Conservation (phyloP, 163 green algal genomes). For the Chlamydomonas reinhardtii region DNA sequence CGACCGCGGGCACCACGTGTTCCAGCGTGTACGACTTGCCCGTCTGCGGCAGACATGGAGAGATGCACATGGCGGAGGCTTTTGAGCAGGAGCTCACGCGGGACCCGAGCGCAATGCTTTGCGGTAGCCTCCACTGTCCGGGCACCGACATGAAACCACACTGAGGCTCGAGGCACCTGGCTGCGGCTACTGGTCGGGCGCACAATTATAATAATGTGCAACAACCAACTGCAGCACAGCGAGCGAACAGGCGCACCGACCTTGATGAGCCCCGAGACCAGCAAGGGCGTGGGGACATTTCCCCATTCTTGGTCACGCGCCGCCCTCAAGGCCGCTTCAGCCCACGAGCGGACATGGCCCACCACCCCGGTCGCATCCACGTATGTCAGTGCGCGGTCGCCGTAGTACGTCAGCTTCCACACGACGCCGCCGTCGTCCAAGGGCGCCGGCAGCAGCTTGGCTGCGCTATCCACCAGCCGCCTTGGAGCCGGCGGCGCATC, state of each 20-base stretch:
- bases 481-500: not conserved
- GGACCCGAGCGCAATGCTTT: not conserved
- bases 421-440: not conserved
- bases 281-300: not conserved
- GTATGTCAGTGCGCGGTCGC: not conserved
- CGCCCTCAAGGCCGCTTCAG: not conserved
- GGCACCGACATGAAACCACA: not conserved
- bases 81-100: not conserved
- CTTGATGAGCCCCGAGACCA: slow-evolving; percentile 11
- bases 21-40: too few relatives aligned
- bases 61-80: too few relatives aligned
- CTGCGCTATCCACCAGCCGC: slow-evolving; percentile 24
- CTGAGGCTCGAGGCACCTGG: not conserved
- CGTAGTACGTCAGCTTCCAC: slow-evolving; percentile 9
- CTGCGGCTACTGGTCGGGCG: not conserved
- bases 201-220: not conserved
- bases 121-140: not conserved
- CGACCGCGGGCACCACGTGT: too few relatives aligned
- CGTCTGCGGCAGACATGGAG: not conserved
- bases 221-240: too few relatives aligned
- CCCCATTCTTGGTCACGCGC: not conserved
- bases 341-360: slow-evolving; percentile 5
- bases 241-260: not conserved
- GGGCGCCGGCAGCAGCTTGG: not conserved
- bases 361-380: slow-evolving; percentile 14